phyloP scores from a whole-genome alignment of 495 filamentous ascomycete genomes.

The Hypomontagnella monticulosa region DNA sequence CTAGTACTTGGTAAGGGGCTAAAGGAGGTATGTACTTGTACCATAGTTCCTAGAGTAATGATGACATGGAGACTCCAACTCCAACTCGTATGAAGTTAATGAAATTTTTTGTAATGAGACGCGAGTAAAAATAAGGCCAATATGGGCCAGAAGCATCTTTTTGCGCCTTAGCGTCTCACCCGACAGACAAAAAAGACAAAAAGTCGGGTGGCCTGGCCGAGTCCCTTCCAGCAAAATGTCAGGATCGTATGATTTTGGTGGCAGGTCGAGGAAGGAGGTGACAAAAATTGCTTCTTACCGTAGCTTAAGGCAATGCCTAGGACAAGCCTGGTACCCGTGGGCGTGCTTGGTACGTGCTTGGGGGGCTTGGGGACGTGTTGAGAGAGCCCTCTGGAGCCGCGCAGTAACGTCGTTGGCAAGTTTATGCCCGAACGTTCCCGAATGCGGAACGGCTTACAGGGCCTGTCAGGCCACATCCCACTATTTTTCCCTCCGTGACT shows the following conservation, averaged over 20 bases:
- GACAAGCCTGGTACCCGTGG: too few species aligned
- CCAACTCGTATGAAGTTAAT: background rate
- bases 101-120: background rate
- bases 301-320: too few species aligned
- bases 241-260: conserved; percentile 43
- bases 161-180: conserved; percentile 31
- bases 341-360: background rate
- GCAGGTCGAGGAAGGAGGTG: conserved; percentile 20
- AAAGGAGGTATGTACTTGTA: too few species aligned
- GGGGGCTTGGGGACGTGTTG: background rate
- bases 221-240: conserved; percentile 24
- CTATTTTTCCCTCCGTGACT: conserved; percentile 29
- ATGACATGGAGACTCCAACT: background rate
- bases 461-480: conserved; percentile 40
- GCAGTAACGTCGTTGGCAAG: conserved; percentile 18
- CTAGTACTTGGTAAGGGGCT: too few species aligned
- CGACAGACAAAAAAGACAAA: conserved; percentile 16
- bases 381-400: conserved; percentile 29
- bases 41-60: too few species aligned
- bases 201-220: conserved; percentile 34
- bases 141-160: conserved; percentile 31
- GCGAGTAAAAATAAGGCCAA: conserved; percentile 7
- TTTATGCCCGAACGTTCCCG: conserved; percentile 39
- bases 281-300: conserved; percentile 14
- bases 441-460: conserved; percentile 41